Evolutionary conservation across 257 asterid species (phyloP).

Genomic region (Apocynum venetum): DNA sequence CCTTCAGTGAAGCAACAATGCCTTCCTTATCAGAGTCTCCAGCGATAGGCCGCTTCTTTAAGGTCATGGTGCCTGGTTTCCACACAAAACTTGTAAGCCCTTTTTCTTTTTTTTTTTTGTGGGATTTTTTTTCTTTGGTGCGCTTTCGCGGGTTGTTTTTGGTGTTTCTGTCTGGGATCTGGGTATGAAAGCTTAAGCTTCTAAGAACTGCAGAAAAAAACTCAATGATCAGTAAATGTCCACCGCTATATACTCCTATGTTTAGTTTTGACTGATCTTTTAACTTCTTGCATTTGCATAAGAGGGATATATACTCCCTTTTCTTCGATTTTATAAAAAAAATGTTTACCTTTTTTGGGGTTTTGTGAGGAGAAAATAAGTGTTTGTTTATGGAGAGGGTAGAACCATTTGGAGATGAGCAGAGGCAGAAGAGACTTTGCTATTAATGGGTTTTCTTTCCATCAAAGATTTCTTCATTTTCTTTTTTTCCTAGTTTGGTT

Average conservation of each 20-base stretch:
- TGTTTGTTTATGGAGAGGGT: background rate
- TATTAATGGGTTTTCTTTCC: background rate
- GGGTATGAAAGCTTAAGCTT: background rate
- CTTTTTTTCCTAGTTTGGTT: background rate
- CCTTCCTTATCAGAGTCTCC: background rate
- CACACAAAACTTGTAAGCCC: constrained; percentile 17
- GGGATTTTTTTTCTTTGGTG: background rate
- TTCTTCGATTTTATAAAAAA: background rate
- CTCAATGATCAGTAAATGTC: background rate
- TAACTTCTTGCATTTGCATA: background rate
- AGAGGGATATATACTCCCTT: background rate
- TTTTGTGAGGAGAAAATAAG: background rate
- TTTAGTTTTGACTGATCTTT: background rate
- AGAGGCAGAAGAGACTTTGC: background rate
- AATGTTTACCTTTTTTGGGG: background rate
- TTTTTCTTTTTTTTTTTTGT: background rate
- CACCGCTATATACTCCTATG: background rate
- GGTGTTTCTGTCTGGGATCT: background rate
- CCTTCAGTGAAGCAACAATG: background rate
- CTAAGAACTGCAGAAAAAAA: background rate
- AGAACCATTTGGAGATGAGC: background rate
- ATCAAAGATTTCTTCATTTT: background rate
- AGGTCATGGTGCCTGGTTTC: constrained; percentile 28
- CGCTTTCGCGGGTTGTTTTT: background rate
- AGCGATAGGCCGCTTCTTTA: constrained; percentile 16